Evolutionary conservation across 1,284 basidiomycete genomes (phyloP).

Genomic region (Heimioporus retisporus): DNA sequence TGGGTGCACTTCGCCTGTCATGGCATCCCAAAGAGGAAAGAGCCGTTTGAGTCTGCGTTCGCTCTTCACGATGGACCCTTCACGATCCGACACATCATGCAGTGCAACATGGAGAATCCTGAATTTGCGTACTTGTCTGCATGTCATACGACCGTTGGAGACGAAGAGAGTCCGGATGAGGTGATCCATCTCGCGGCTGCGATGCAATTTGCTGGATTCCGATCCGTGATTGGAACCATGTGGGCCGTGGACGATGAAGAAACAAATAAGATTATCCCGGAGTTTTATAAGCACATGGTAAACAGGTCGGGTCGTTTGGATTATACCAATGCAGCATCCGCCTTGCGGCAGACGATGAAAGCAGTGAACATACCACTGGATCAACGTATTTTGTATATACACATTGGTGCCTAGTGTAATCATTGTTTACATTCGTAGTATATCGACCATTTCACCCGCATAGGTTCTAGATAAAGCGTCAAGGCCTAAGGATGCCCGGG

Average conservation of each 20-base stretch:
- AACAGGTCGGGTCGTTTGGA: not conserved
- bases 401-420: not conserved
- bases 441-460: too few relatives aligned
- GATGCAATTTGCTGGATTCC: not conserved
- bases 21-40: not conserved
- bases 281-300: not conserved
- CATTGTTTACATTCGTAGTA: too few relatives aligned
- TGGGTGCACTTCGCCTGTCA: not conserved
- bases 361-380: not conserved
- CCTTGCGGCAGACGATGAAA: not conserved
- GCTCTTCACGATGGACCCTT: not conserved
- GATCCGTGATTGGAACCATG: not conserved
- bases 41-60: not conserved
- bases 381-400: not conserved
- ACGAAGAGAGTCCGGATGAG: not conserved
- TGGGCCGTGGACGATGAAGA: not conserved
- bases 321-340: not conserved
- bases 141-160: not conserved
- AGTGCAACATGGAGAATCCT: not conserved
- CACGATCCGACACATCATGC: not conserved
- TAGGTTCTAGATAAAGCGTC: too few relatives aligned
- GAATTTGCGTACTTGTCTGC: not conserved
- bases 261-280: not conserved
- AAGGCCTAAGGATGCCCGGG: constrained; percentile 7
- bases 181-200: not conserved